Base-by-base conservation (phyloP, 192 early-diverging fungal genomes). In the Coemansia sp. region DNA sequence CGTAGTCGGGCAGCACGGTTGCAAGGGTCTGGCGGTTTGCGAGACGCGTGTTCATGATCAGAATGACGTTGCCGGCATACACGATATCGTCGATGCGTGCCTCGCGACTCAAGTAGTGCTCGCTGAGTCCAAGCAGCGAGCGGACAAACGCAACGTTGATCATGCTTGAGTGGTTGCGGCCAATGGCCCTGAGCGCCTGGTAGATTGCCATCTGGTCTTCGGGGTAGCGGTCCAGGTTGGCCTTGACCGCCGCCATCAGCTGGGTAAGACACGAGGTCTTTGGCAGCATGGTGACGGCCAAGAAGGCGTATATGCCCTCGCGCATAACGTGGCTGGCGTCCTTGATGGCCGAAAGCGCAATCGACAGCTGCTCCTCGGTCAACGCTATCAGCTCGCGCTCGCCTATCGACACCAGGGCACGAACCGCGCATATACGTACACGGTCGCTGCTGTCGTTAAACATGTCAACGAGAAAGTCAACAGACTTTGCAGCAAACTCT, bases 371-470 rank as follows among this genome's bases (percentile, higher is more conserved):
- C 56, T 93, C 89, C 7, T 81, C 83, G 37, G 87, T 82, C 27
- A 94, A 73, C 15, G 64, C 53, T 9, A 94, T 80, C 0, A 61
- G 64, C 9, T 80, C 57, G 1, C 73, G 71, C 3, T 66, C 63
- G 1, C 87, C 91, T 46, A 98, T 87, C 42, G 85, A 81, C 18
- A 74, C 78, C 13, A 98, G 81, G 48, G 84, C 89, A 17, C 80
- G 80, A 30, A 96, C 85, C 1, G 93, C 85, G 40, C 92, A 87
- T 7, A 93, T 61, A 0, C 96, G 87, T 4, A 98, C 89, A 39
- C 79, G 78, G 59, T 90, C 85, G 63, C 91, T 90, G 66, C 95
- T 93, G 73, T 98, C 96, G 73, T 96, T 95, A 60, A 98, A 93
- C 91, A 98, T 98, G 55, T 96, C 95, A 56, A 95, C 88, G 27